Evolutionary conservation across 1,284 basidiomycete genomes (phyloP).

Genomic region (Porphyrellus sp.): DNA sequence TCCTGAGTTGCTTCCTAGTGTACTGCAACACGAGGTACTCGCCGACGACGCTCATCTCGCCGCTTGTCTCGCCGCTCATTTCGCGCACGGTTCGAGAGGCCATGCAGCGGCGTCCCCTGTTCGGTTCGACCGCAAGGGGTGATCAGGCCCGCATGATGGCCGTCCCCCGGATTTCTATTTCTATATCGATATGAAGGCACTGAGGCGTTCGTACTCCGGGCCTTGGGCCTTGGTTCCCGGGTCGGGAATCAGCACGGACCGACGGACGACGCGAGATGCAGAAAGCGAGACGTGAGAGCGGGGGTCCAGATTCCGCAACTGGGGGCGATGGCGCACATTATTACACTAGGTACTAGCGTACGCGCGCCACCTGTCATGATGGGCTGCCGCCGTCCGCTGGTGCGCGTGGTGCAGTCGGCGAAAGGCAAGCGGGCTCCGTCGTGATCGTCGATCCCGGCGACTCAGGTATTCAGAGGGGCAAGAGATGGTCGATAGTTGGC

Average conservation of each 20-base stretch:
- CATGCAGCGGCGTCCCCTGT: no score
- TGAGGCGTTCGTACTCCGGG: not conserved
- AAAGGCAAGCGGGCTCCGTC: not conserved
- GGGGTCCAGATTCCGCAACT: not conserved
- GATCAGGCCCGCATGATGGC: not conserved
- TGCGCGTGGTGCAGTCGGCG: no score
- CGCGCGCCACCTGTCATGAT: no score
- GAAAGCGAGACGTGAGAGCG: not conserved
- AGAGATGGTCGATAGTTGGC: no score
- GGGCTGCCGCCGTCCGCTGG: no score
- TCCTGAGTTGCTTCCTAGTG: not conserved
- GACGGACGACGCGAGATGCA: not conserved
- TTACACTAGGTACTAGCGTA: no score
- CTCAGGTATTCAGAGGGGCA: no score
- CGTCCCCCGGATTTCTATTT: not conserved
- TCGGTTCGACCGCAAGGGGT: not conserved
- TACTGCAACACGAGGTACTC: not conserved
- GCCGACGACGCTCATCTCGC: not conserved
- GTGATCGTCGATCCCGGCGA: not conserved
- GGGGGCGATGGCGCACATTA: no score
- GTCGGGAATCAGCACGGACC: slow-evolving; percentile 1
- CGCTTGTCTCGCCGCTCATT: no score
- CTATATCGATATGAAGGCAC: not conserved
- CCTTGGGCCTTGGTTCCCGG: not conserved
- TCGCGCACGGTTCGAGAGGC: not conserved